Evolutionary conservation across 805 yeast genomes (phyloP), one percentile per base, ranked within the genome.

Genomic region (Jamesozyma spencerorum): DNA sequence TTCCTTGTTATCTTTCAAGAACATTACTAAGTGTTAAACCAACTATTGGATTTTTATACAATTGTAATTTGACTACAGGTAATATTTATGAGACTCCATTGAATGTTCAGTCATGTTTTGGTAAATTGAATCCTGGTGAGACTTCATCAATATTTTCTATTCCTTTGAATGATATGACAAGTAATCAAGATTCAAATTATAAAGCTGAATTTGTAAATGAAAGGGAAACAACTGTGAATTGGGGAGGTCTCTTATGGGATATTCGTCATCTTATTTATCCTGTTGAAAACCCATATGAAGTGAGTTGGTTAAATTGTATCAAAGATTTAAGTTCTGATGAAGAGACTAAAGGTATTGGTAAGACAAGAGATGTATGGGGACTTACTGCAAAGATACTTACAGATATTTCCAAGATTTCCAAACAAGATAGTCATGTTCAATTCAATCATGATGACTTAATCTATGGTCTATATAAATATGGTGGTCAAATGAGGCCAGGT

Each of bases 11-110:
- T 55, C 60, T 90, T 15, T 82, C 94, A 6, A 69, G 94, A 45
- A 85, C 94, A 3, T 74, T 85, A 44, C 69, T 85, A 30, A 85
- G 86, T 11, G 97, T 90, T 3, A 69, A 81, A 36, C 97, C 97
- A 1, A 74, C 87, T 47, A 72, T 80, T 22, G 86, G 83, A 31
- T 74, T 79, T 47, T 63, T 83, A 53, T 72, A 70, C 39, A 53
- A 58, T 32, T 19, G 18, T 15, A 13, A 14, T 14, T 4, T 18
- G 7, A 18, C 31, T 5, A 18, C 31, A 14, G 18, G 17, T 26
- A 11, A 29, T 14, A 49, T 54, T 30, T 48, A 50, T 14, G 56
- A 57, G 2, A 44, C 44, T 7, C 59, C 74, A 14, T 51, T 68
- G 27, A 55, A 64, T 37, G 55, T 48, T 0, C 24, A 47, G 8